Base-by-base conservation (phyloP, 2,329 filamentous ascomycete species). In the Xylariaceae sp. region DNA sequence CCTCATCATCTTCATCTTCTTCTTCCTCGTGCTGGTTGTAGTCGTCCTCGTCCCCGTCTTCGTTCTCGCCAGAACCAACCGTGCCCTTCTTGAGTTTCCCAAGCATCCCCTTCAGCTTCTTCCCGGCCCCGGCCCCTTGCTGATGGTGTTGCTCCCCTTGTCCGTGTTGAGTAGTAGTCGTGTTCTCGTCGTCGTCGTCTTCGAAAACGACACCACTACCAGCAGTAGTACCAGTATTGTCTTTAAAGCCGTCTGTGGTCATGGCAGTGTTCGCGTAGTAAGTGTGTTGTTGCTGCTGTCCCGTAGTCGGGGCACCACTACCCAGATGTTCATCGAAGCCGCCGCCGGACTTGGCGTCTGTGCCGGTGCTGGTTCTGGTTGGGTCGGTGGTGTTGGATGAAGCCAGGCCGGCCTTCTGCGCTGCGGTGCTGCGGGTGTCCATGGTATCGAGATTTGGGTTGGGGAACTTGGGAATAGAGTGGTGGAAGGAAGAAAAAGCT, bases 211-310 rank as follows among this genome's bases (percentile, higher is more conserved):
- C 26, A 13, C 12, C 31, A n/a, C 26, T 36, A 5, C 15, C 26
- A 4, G 15, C 6, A 6, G 17, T n/a, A 30, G 14, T 13, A n/a
- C 30, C 5, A 9, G 16, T 24, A 8, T 38, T 31, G 6, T 40
- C 29, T 15, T 40, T 46, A 40, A 39, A 43, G n/a, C 43, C 46
- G 29, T 43, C 46, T 5, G 46, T 43, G 9, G 46, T 46, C 18
- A 37, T 31, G 14, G 43, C 40, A 6, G 37, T 41, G 34, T 47
- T 42, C 38, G 30, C 36, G n/a, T 39, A 36, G n/a, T n/a, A n/a
- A n/a, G n/a, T n/a, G 21, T 24, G 21, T 7, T 24, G 21, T 6
- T 24, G 21, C 18, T 9, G n/a, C n/a, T n/a, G n/a, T n/a, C n/a
- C n/a, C n/a, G n/a, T n/a, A n/a, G n/a, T n/a, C n/a, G n/a, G n/a